Percentiles rank a stretch among this genome's conserved stretches.
phyloP scores from a whole-genome alignment of 768 basidiomycete species.

The Boletales sp. region DNA sequence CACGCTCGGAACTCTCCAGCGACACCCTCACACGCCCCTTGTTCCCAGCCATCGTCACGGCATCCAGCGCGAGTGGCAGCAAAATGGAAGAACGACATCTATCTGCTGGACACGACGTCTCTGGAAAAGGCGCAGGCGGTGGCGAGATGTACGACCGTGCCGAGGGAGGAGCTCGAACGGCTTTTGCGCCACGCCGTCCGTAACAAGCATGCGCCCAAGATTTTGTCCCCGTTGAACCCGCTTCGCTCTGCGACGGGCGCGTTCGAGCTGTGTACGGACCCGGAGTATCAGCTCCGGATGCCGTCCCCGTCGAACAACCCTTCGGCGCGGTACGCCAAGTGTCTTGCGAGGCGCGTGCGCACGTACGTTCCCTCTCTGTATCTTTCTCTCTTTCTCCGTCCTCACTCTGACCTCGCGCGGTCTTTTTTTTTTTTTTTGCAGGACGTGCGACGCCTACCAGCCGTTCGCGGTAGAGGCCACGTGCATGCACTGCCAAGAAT shows the following conservation, averaged over 20 bases:
- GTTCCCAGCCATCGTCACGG: constrained; percentile 4
- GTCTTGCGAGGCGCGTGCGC: constrained; percentile 18
- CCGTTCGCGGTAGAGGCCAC: constrained; percentile 15
- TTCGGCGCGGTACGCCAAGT: constrained; percentile 21
- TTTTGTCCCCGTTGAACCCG: constrained; percentile 31
- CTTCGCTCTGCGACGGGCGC: constrained; percentile 19
- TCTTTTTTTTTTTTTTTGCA: constrained; percentile 5
- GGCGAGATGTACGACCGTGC: not conserved
- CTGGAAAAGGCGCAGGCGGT: not conserved
- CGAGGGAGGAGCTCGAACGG: constrained; percentile 21
- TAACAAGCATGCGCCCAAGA: constrained; percentile 26
- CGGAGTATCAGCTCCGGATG: constrained; percentile 16
- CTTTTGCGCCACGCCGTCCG: constrained; percentile 22
- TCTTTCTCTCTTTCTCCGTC: no score
- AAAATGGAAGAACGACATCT: constrained; percentile 1
- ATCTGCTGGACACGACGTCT: not conserved
- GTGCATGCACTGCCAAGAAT: constrained; percentile 27
- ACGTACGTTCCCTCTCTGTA: constrained; percentile 19
- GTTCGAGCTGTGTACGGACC: constrained; percentile 14
- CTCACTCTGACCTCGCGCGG: not conserved
- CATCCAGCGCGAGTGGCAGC: constrained; percentile 2
- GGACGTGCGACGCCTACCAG: constrained; percentile 25
- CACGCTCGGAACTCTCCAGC: not conserved
- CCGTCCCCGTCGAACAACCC: constrained; percentile 17
- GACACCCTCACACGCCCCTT: not conserved